Evolutionary conservation across 108 stramenopile species (phyloP).

Genomic region (Asterionellopsis glacialis): DNA sequence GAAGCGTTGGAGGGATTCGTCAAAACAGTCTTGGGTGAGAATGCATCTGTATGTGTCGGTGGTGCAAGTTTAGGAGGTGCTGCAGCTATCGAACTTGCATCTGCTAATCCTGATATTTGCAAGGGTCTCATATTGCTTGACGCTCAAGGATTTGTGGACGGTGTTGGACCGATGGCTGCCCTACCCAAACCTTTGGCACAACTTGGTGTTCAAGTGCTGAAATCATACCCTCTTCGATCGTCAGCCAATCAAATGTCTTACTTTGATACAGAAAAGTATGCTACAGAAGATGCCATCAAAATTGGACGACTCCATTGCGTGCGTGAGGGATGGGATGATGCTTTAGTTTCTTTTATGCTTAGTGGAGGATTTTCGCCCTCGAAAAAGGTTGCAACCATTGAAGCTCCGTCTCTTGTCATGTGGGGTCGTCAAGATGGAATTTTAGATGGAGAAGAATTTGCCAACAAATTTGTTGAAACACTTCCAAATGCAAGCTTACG

Average conservation of each 20-base stretch:
- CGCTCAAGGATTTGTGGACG: slow-evolving; percentile 90
- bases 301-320: slow-evolving; percentile 82
- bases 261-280: slow-evolving; percentile 57
- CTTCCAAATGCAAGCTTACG: slow-evolving; percentile 66
- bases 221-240: slow-evolving; percentile 63
- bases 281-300: slow-evolving; percentile 85
- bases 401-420: slow-evolving; percentile 67
- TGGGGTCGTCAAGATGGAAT: slow-evolving; percentile 95
- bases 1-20: slow-evolving; percentile 73
- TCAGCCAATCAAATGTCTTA: slow-evolving; percentile 86
- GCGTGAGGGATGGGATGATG: slow-evolving; percentile 84
- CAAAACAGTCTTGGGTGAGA: slow-evolving; percentile 33
- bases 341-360: slow-evolving; percentile 74
- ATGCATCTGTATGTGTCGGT: slow-evolving; percentile 45
- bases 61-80: slow-evolving; percentile 80
- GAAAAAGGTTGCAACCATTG: slow-evolving; percentile 55
- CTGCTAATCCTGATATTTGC: slow-evolving; percentile 22
- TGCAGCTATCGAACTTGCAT: slow-evolving; percentile 73
- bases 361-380: slow-evolving; percentile 86
- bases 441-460: no score
- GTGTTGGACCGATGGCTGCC: slow-evolving; percentile 78
- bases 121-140: slow-evolving; percentile 68
- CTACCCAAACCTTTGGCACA: slow-evolving; percentile 67
- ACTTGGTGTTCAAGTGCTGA: slow-evolving; percentile 70
- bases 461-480: slow-evolving; percentile 68